These are phyloP conservation scores for Zygoascus flipseniorum DNA, from an alignment of 805 yeast genomes.

Conservation along the genomic window DNA sequence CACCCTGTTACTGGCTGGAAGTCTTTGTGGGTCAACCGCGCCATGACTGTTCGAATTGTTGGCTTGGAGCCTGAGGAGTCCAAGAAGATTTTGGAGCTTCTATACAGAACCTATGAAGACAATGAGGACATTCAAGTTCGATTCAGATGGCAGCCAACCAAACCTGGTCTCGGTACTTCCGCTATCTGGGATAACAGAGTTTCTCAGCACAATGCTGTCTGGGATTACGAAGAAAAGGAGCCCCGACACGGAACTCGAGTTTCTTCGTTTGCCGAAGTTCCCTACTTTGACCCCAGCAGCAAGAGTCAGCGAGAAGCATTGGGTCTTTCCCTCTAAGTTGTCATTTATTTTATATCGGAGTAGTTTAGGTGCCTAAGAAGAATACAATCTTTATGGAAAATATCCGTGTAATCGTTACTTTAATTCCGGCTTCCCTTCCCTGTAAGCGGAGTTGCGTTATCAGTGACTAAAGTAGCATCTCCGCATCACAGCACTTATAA, in stretches of 20 bases:
- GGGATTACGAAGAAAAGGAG: slow-evolving; percentile 24
- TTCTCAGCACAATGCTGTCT: neutral
- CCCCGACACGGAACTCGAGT: slow-evolving; percentile 37
- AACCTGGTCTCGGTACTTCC: slow-evolving; percentile 54
- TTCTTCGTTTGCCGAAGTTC: slow-evolving; percentile 46
- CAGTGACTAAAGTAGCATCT: neutral
- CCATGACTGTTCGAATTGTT: slow-evolving; percentile 41
- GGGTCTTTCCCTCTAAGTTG: neutral
- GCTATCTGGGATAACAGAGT: slow-evolving; percentile 56
- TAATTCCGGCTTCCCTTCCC: too few relatives aligned
- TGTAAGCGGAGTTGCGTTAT: too few relatives aligned
- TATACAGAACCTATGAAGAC: slow-evolving; percentile 34
- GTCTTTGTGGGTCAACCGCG: slow-evolving; percentile 44
- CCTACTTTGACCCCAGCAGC: slow-evolving; percentile 34
- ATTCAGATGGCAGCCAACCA: slow-evolving; percentile 43
- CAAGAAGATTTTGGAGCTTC: slow-evolving; percentile 37
- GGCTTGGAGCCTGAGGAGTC: slow-evolving; percentile 47
- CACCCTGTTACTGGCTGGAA: slow-evolving; percentile 64
- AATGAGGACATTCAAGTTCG: slow-evolving; percentile 40
- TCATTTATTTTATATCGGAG: neutral
- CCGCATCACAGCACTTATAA: neutral
- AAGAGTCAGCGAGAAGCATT: slow-evolving; percentile 11
- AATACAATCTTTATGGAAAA: too few relatives aligned
- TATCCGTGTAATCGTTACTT: too few relatives aligned
- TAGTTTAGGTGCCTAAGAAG: too few relatives aligned